A percentile compares a stretch with the other conserved stretches of the same genome.
Evolutionary conservation across 2,329 filamentous ascomycete genomes (phyloP).

Genomic region (Xylariaceae sp.): DNA sequence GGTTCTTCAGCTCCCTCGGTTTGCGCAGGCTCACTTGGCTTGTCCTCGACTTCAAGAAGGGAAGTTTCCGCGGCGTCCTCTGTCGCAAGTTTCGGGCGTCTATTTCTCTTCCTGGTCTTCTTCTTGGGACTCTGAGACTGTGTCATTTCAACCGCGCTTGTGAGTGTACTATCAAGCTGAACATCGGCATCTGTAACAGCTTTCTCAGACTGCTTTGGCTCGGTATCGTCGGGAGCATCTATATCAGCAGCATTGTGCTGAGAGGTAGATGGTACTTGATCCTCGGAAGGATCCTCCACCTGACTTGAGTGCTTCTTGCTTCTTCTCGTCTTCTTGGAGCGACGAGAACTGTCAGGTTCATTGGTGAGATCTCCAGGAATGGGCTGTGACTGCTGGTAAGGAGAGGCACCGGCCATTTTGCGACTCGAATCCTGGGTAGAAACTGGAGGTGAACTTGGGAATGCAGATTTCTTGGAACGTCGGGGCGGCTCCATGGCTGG

Average conservation of each 20-base stretch:
- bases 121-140: constrained; percentile 10
- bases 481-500: neutral
- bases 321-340: constrained; percentile 30
- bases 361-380: neutral
- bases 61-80: constrained; percentile 4
- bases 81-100: constrained; percentile 14
- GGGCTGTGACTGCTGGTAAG: neutral
- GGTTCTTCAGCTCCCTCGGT: constrained; percentile 11
- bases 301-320: constrained; percentile 31
- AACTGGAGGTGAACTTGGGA: constrained; percentile 7
- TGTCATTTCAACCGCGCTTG: neutral
- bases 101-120: constrained; percentile 15
- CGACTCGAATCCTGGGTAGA: neutral
- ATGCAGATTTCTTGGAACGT: neutral
- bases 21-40: constrained; percentile 16
- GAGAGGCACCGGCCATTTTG: constrained; percentile 10
- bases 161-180: neutral
- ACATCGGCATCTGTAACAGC: neutral
- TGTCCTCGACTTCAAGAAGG: neutral
- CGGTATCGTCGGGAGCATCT: neutral
- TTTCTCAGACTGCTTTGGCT: neutral
- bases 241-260: constrained; percentile 4
- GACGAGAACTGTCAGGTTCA: neutral
- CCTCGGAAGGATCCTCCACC: constrained; percentile 1
- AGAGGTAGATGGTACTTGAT: neutral